Conservation (phyloP, 768 basidiomycete species). For the Inosperma sp. region DNA sequence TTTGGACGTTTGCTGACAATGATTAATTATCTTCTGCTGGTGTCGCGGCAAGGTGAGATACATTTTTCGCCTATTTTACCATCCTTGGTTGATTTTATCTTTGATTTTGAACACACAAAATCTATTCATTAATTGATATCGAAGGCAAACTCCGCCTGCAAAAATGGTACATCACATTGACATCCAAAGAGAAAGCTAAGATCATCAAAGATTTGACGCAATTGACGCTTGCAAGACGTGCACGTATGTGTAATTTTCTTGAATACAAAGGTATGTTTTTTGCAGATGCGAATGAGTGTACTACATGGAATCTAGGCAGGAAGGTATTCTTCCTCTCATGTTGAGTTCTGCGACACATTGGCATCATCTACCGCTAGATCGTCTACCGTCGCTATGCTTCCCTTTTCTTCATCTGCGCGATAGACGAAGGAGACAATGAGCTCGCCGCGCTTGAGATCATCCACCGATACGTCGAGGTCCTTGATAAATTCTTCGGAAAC, state of each 20-base stretch:
- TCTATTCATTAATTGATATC: not conserved
- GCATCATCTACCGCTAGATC: constrained; percentile 41
- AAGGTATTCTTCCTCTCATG: constrained; percentile 21
- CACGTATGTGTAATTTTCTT: constrained; percentile 92
- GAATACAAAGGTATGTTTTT: constrained; percentile 83
- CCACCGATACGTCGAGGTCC: constrained; percentile 90
- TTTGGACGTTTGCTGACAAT: constrained; percentile 32
- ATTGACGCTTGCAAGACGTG: constrained; percentile 81
- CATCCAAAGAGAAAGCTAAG: constrained; percentile 78
- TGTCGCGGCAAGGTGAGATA: constrained; percentile 72
- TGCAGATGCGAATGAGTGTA: not conserved
- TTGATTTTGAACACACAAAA: not conserved
- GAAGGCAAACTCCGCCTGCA: constrained; percentile 93
- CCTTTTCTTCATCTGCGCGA: constrained; percentile 89
- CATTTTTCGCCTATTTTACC: constrained; percentile 29
- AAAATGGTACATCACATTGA: constrained; percentile 92
- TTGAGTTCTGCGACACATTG: not conserved
- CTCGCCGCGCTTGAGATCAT: constrained; percentile 88
- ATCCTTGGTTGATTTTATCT: not conserved
- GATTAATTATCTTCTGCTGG: constrained; percentile 91
- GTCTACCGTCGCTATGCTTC: constrained; percentile 95
- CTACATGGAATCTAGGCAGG: constrained; percentile 20
- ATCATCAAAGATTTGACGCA: constrained; percentile 96
- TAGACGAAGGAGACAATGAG: constrained; percentile 83
- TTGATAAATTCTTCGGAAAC: constrained; percentile 86